Evolutionary conservation across 352 stramenopile species (phyloP).

Genomic region (Pythium folliculosum): DNA sequence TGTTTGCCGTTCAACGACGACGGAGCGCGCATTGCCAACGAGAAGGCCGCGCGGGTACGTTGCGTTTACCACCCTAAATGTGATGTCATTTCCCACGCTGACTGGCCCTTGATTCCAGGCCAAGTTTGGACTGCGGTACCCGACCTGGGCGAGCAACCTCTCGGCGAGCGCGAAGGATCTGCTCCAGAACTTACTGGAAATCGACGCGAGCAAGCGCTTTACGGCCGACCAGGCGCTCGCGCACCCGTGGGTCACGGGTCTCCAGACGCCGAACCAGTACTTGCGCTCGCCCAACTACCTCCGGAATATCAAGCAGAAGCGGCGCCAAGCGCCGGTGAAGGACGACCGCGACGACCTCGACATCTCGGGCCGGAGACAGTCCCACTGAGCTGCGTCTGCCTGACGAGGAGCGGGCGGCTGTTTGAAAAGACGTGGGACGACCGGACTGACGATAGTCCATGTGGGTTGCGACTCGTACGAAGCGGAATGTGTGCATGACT

Average conservation of each 20-base stretch:
- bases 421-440: not conserved
- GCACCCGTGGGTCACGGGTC: slow-evolving; percentile 86
- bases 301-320: slow-evolving; percentile 77
- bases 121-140: slow-evolving; percentile 95
- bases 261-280: slow-evolving; percentile 86
- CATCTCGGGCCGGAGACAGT: slow-evolving; percentile 66
- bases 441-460: not conserved
- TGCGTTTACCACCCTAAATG: not conserved
- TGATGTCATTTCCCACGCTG: slow-evolving; percentile 2
- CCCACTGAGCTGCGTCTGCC: slow-evolving; percentile 38
- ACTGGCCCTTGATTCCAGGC: no score
- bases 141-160: slow-evolving; percentile 89
- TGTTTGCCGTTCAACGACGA: slow-evolving; percentile 99
- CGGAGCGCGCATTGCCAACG: slow-evolving; percentile 79
- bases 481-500: no score
- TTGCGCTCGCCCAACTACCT: slow-evolving; percentile 88
- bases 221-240: slow-evolving; percentile 81
- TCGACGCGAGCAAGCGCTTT: slow-evolving; percentile 77
- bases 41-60: slow-evolving; percentile 67
- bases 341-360: slow-evolving; percentile 26
- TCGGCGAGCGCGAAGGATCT: slow-evolving; percentile 88
- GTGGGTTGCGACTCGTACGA: no score
- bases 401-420: no score
- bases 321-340: slow-evolving; percentile 41
- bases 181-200: slow-evolving; percentile 78